Evolutionary conservation across 257 asterid species (phyloP).

Genomic region (Galeopsis tetrahit): DNA sequence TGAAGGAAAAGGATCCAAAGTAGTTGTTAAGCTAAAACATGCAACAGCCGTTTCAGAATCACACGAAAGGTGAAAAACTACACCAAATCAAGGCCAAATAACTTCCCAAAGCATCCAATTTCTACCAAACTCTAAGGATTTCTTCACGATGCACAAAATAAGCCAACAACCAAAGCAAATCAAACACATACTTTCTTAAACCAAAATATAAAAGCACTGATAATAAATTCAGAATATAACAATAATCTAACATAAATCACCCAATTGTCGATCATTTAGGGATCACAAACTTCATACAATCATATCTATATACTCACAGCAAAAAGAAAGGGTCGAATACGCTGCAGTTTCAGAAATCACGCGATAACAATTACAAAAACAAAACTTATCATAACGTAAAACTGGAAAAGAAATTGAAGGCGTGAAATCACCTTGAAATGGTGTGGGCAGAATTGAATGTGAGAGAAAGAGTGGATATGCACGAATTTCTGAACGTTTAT

Average conservation of each 20-base stretch:
- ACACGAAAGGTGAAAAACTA: not conserved
- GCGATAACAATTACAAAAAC: not conserved
- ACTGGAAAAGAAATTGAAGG: not conserved
- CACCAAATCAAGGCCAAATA: not conserved
- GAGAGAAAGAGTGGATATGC: slow-evolving; percentile 23
- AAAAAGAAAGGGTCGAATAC: slow-evolving; percentile 18
- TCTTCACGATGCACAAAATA: not conserved
- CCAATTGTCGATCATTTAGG: not conserved
- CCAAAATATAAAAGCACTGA: slow-evolving; percentile 8
- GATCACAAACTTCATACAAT: not conserved
- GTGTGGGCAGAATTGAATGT: slow-evolving; percentile 22
- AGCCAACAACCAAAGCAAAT: not conserved
- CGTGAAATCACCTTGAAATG: slow-evolving; percentile 37
- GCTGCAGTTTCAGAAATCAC: not conserved
- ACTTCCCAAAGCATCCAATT: slow-evolving; percentile 6
- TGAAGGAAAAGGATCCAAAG: not conserved
- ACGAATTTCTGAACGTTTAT: slow-evolving; percentile 22
- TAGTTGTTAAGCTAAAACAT: not conserved
- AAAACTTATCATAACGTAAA: not conserved
- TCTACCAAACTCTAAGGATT: not conserved
- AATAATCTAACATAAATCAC: not conserved
- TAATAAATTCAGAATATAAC: slow-evolving; percentile 13
- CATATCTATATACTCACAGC: slow-evolving; percentile 16
- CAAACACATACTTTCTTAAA: not conserved
- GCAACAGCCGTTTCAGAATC: not conserved